Base-by-base conservation (phyloP, 2,329 filamentous ascomycete genomes). In the Neofusicoccum sp. region DNA sequence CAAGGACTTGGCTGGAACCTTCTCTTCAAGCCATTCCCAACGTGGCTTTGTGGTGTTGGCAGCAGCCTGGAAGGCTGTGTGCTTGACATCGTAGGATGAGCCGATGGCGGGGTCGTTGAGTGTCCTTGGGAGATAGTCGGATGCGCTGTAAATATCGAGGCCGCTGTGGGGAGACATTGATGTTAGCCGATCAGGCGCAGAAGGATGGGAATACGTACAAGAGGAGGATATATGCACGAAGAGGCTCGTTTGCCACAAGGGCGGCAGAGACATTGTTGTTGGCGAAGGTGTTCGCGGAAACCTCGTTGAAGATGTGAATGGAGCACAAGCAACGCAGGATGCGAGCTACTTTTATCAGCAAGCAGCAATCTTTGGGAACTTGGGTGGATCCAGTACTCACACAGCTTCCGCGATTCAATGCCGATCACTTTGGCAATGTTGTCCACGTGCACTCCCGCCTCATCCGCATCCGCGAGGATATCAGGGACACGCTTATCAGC, bases 21-120 rank as follows among this genome's bases (percentile, higher is more conserved):
- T 67, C 62, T 74, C 71, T 54, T 74, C 73, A 12, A 76, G 61
- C 73, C 73, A 76, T 30, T 73, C 68, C 73, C 73, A 76, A 33
- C 73, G 64, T 4, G 72, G 53, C 51, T 70, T 68, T 5, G 44
- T 58, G 2, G 69, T 71, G 7, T 44, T 38, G 16, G 71, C 57
- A 6, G 71, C 72, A 28, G 69, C 67, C 43, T 75, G 72, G 61
- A 67, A 75, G 3, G 73, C 61, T 1, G 72, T 74, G 9, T 66
- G 48, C 12, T 70, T 65, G 2, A 73, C 67, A 20, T 67, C 63
- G 58, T 75, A 75, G 6, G 69, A 72, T 4, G 66, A 41, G 1
- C 73, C 73, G 41, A 67, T 70, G 4, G 2, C 5, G 26, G 61
- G 47, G 57, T 73, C 66, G 6, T 54, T 61, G 6, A 75, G 69